Conservation (phyloP, 1,284 basidiomycete species). For the Leccinum fallax region DNA sequence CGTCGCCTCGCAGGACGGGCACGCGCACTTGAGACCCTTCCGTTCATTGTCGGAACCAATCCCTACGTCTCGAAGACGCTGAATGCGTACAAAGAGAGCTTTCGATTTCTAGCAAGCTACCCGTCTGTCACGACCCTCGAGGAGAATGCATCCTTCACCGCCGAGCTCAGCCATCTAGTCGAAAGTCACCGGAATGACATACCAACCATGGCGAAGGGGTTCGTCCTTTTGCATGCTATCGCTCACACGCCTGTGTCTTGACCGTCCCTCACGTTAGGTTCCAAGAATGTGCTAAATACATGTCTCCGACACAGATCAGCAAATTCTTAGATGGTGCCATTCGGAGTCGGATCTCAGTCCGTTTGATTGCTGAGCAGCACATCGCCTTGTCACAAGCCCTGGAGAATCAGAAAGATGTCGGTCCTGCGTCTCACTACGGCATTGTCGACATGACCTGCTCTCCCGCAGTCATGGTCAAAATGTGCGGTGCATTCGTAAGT, state of each 20-base stretch:
- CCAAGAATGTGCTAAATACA: constrained; percentile 83
- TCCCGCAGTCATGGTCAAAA: constrained; percentile 68
- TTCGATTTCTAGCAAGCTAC: constrained; percentile 72
- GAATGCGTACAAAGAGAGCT: constrained; percentile 74
- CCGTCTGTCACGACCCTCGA: constrained; percentile 65
- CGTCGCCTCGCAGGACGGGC: constrained; percentile 72
- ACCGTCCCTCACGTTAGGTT: constrained; percentile 53
- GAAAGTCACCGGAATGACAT: constrained; percentile 85
- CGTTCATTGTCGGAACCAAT: constrained; percentile 89
- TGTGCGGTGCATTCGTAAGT: constrained; percentile 80
- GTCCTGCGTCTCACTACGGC: constrained; percentile 48
- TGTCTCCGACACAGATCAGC: constrained; percentile 76
- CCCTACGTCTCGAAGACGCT: constrained; percentile 82
- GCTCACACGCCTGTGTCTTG: background rate
- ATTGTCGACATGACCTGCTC: constrained; percentile 73
- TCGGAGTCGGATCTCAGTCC: constrained; percentile 84
- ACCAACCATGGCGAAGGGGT: constrained; percentile 89
- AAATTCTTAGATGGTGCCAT: constrained; percentile 85
- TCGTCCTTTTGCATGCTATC: constrained; percentile 26
- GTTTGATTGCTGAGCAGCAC: constrained; percentile 92
- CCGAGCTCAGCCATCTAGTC: constrained; percentile 71
- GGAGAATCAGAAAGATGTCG: constrained; percentile 37
- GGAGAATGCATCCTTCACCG: constrained; percentile 72
- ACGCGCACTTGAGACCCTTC: constrained; percentile 68
- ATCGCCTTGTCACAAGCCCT: constrained; percentile 78